Evolutionary conservation across 2,329 filamentous ascomycete species (phyloP), one percentile per base, ranked within the genome.

Genomic region (Macrophomina tecta): DNA sequence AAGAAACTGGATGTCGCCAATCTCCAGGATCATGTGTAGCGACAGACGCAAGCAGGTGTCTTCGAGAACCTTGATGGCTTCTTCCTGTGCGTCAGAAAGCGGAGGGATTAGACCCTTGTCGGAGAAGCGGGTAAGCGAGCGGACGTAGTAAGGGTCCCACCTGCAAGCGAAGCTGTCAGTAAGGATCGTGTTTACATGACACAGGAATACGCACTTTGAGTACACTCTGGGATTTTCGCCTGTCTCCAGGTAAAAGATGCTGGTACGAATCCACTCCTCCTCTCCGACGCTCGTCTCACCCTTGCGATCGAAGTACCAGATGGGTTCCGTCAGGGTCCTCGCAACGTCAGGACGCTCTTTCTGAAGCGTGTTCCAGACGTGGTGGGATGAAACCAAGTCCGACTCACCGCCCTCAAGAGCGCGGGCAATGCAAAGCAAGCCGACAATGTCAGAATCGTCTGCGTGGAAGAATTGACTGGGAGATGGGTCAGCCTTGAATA

Each of bases 231-330:
- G 85, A 72, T 89, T 84, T 6, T 86, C 85, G 8, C 63, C 63
- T 6, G 52, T 65, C 81, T 96, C 92, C 4, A 93, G 82, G 77
- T 93, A 96, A 72, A 95, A 87, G 18, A 97, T 87, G 12, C 87
- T 85, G 38, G 90, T 88, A 51, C 85, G 84, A 72, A 92, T 91
- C 80, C 89, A 96, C 67, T 89, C 88, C 65, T 94, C 87, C 78
- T 96, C 85, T 12, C 91, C 92, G 14, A 83, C 81, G 28, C 88
- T 91, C 1, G 87, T 88, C 82, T 97, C 93, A 11, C 93, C 93
- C 82, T 97, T 97, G 65, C 93, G 90, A 79, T 97, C 93, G 77
- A 96, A 94, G 81, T 96, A 95, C 93, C 93, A 97, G 70, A 93
- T 87, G 0, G 93, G 92, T 76, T 89, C 81, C 1, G 91, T 90